Base-by-base conservation (phyloP, 106 monocot genomes). In the Gastrodia elata region DNA sequence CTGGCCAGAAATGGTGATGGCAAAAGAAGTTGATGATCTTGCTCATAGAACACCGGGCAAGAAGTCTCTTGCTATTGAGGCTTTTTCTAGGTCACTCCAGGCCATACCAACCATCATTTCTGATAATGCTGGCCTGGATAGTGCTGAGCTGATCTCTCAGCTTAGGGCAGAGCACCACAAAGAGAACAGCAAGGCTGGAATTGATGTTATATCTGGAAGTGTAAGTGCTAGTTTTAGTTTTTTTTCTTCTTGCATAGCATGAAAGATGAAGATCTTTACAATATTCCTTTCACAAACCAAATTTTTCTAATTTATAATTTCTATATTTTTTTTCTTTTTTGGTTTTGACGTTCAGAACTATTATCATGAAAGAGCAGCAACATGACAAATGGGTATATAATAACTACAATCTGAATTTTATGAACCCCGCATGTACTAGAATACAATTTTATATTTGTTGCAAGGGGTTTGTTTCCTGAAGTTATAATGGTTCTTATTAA, bases 1-100 rank as follows among this genome's bases (percentile, higher is more conserved):
- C 43, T 93, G 97, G 97, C 97, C 97, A 25, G 97, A 98, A 74
- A 98, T 98, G 90, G 79, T 88, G 36, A 98, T 98, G 97, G 69
- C 88, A 67, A 93, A 85, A 75, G 97, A 79, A 16, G 93, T 93
- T 13, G 97, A 98, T 76, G 91, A 86, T 4, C 86, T 98, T 36
- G 97, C 97, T 56, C 83, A 91, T 26, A 84, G 72, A 44, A 98
- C 97, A 22, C 90, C 97, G 49, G 97, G 97, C 39, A 98, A 98
- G 71, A 93, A 84, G 68, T 88, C 97, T 8, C 97, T 91, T 80
- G 97, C 97, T 11, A 93, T 98, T 34, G 97, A 98, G 40, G 93
- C 97, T 28, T 98, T 93, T 49, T 93, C 97, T 0, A 84, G 86
- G 38, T 88, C 97, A 1, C 93, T 98, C 33, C 88, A 83, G 64